phyloP scores from a whole-genome alignment of 306 rosid genomes.

The Elaeagnus macrophylla region DNA sequence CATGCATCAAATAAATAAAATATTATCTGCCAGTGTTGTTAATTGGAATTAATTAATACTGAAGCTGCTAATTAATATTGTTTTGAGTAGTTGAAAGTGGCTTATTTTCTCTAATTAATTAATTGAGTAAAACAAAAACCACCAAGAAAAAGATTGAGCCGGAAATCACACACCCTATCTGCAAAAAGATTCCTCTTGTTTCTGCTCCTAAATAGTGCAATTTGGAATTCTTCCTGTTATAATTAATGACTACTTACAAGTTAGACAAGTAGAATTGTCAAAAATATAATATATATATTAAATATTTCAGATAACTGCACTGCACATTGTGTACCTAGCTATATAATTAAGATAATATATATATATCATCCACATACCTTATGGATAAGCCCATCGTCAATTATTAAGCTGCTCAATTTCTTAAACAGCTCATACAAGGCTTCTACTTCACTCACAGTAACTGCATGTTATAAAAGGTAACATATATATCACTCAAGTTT shows the following conservation, averaged over 20 bases:
- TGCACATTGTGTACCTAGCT: no score
- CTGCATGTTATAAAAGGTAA: no score
- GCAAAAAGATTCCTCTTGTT: constrained; percentile 64
- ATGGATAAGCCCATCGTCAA: constrained; percentile 73
- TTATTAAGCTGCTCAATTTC: constrained; percentile 76
- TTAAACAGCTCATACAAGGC: constrained; percentile 68
- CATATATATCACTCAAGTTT: no score
- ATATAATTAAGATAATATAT: no score
- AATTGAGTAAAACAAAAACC: no score
- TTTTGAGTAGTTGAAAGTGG: no score
- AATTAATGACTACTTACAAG: constrained; percentile 2
- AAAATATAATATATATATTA: background rate
- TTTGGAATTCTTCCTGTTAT: constrained; percentile 84
- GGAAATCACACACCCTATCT: constrained; percentile 55
- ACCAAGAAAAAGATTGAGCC: no score
- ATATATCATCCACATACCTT: no score
- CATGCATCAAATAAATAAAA: constrained; percentile 12
- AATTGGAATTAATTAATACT: no score
- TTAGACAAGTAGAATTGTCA: background rate
- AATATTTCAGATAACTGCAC: background rate
- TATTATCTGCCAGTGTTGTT: no score
- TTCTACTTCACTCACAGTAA: constrained; percentile 70
- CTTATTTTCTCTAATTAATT: no score
- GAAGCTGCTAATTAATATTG: no score
- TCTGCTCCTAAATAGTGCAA: constrained; percentile 66